Conservation (phyloP, 352 stramenopile species). For the Phytophthora tubulina region DNA sequence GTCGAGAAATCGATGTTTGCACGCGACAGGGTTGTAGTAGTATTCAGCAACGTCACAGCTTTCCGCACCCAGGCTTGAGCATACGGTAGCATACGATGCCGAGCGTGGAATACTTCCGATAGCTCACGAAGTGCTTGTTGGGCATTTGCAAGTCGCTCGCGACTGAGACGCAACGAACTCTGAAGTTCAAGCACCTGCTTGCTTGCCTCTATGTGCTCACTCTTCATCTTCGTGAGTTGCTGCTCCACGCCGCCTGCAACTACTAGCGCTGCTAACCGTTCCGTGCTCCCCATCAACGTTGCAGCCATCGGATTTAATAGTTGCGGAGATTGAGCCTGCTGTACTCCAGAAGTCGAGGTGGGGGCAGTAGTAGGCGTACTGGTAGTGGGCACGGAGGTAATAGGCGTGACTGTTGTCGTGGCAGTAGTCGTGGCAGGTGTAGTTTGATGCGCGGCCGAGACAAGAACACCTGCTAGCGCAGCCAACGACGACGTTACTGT, state of each 20-base stretch:
- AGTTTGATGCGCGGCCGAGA: conserved; percentile 11
- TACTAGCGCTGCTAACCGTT: conserved; percentile 67
- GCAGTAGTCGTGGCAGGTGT: conserved; percentile 1
- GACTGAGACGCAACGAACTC: conserved; percentile 69
- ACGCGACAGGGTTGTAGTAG: conserved; percentile 48
- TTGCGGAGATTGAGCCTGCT: conserved; percentile 20
- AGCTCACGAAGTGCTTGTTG: conserved; percentile 69
- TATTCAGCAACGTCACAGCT: conserved; percentile 66
- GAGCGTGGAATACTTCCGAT: conserved; percentile 70
- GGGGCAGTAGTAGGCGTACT: neutral
- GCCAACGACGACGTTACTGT: neutral
- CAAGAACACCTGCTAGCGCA: conserved; percentile 3
- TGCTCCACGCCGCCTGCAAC: conserved; percentile 76
- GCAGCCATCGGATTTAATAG: conserved; percentile 42
- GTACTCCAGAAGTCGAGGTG: conserved; percentile 11
- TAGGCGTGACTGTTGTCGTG: neutral
- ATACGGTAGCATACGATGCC: conserved; percentile 64
- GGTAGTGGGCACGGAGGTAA: neutral
- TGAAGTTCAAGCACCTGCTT: conserved; percentile 74
- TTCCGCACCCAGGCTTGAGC: conserved; percentile 67
- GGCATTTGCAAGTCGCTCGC: conserved; percentile 64
- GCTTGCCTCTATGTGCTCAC: conserved; percentile 74
- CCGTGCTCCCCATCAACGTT: conserved; percentile 54
- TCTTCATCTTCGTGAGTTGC: conserved; percentile 78
- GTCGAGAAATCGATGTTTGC: conserved; percentile 33